Conservation (phyloP, 2,329 filamentous ascomycete genomes). For the Sordariomycetes sp. region DNA sequence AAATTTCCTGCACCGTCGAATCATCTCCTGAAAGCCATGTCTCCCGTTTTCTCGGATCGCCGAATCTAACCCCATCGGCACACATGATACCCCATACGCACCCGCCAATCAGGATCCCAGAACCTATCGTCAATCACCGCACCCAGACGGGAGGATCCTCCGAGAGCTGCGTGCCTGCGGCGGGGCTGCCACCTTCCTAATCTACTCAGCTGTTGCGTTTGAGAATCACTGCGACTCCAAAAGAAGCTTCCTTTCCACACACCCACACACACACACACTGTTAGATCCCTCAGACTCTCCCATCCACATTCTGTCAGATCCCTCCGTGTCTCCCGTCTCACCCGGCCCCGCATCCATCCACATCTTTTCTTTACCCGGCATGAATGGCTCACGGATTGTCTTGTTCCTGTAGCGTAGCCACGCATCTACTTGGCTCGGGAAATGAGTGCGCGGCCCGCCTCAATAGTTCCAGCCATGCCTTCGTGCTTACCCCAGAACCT, state of each 20-base stretch:
- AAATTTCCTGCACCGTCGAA: background rate
- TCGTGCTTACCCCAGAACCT: slow-evolving; percentile 52
- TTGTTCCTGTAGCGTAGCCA: background rate
- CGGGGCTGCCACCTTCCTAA: background rate
- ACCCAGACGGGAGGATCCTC: background rate
- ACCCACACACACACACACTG: background rate
- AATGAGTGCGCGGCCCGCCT: slow-evolving; percentile 41
- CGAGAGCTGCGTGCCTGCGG: background rate
- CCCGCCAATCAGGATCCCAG: background rate
- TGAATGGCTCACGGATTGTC: background rate
- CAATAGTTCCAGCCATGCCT: slow-evolving; percentile 41
- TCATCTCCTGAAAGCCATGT: background rate
- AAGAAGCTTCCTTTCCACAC: background rate
- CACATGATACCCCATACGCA: background rate
- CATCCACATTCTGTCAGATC: background rate
- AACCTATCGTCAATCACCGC: background rate
- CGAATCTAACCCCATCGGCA: background rate
- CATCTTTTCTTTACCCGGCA: background rate
- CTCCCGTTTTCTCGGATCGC: background rate
- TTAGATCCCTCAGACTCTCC: background rate
- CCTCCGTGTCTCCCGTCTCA: background rate
- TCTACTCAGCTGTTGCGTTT: background rate
- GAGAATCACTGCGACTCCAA: background rate
- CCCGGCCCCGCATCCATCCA: background rate
- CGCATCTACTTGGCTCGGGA: slow-evolving; percentile 17